Conservation (phyloP, 345 rosid species). For the Boechera stricta region DNA sequence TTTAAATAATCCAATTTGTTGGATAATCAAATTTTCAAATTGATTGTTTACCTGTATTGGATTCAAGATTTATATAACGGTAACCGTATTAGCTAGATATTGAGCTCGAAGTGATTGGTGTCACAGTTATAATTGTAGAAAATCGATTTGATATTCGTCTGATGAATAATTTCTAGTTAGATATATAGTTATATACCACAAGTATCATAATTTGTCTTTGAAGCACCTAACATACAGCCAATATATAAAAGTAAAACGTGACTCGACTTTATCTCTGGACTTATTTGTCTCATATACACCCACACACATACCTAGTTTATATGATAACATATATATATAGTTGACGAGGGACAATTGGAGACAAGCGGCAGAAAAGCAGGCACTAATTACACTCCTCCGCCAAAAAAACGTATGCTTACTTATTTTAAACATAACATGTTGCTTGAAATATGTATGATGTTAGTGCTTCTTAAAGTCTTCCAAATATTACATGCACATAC, state of each 20-base stretch:
- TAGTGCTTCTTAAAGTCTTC: constrained; percentile 1
- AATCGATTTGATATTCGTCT: too few species aligned
- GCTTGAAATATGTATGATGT: too few species aligned
- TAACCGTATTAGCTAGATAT: too few species aligned
- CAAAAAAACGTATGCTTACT: background rate
- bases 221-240: background rate
- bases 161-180: too few species aligned
- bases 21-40: too few species aligned
- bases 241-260: background rate
- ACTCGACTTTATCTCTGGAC: background rate
- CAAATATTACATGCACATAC: background rate
- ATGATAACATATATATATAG: background rate
- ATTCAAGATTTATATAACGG: too few species aligned
- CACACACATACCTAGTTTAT: background rate
- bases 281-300: background rate
- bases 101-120: too few species aligned
- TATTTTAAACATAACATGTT: background rate
- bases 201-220: too few species aligned
- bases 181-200: too few species aligned
- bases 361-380: constrained; percentile 38
- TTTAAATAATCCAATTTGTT: too few species aligned
- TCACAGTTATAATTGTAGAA: too few species aligned
- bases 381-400: background rate
- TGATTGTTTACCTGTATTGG: too few species aligned
- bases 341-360: background rate